A percentile compares a stretch with the other conserved stretches of the same genome.
Conservation (phyloP, 768 basidiomycete genomes). For the Clitopilus hobsonii region DNA sequence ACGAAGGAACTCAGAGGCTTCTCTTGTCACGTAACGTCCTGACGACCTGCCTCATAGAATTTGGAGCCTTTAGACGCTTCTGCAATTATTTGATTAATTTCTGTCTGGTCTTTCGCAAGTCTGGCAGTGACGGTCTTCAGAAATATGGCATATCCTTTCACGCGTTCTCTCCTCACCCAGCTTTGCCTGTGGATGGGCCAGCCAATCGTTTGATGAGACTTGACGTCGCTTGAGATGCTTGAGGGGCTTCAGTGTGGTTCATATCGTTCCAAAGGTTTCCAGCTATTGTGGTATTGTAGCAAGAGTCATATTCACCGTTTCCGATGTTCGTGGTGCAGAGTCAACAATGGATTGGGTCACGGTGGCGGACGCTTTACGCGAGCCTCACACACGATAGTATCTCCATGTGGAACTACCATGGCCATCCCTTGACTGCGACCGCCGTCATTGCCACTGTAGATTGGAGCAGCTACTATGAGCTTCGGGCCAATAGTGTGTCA, state of each 20-base stretch:
- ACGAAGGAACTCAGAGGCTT: neutral
- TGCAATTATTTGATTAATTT: slow-evolving; percentile 85
- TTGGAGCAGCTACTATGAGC: too few relatives aligned
- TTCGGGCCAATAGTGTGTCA: slow-evolving; percentile 58
- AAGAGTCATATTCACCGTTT: neutral
- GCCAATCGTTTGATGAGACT: slow-evolving; percentile 78
- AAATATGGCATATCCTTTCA: neutral
- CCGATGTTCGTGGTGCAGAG: neutral
- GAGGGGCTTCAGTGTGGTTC: neutral
- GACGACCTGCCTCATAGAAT: slow-evolving; percentile 67
- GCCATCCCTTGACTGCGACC: too few relatives aligned
- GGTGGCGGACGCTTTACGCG: neutral
- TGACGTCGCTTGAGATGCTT: slow-evolving; percentile 17
- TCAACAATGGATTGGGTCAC: neutral
- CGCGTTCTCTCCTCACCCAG: slow-evolving; percentile 52
- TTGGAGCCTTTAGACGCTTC: slow-evolving; percentile 92
- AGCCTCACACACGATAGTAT: too few relatives aligned
- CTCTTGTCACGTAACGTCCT: neutral
- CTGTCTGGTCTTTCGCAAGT: slow-evolving; percentile 71
- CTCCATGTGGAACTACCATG: neutral
- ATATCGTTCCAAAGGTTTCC: neutral
- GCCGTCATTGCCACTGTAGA: too few relatives aligned
- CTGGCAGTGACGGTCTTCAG: slow-evolving; percentile 25
- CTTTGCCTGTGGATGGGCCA: slow-evolving; percentile 86
- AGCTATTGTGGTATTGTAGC: neutral